Evolutionary conservation across 306 rosid genomes (phyloP).

Genomic region (Pachyrhizus erosus): DNA sequence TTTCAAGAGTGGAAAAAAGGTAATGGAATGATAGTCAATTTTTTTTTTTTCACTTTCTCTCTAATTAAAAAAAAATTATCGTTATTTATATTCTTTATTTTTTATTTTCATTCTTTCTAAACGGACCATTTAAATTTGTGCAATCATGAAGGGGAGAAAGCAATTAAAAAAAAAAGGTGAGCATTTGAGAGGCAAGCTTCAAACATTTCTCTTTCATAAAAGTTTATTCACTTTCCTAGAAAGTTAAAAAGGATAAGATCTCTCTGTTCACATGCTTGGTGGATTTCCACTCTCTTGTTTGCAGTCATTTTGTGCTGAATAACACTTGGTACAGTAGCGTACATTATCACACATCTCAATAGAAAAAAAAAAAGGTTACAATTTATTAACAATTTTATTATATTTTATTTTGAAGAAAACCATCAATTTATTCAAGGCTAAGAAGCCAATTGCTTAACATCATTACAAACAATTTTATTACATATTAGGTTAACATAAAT

Average conservation of each 20-base stretch:
- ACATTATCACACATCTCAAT: neutral
- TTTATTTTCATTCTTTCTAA: too few species aligned
- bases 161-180: neutral
- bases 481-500: neutral
- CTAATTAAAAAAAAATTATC: too few species aligned
- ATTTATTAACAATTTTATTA: neutral
- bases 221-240: neutral
- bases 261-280: neutral
- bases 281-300: neutral
- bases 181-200: neutral
- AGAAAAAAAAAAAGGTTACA: neutral
- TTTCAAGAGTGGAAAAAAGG: neutral
- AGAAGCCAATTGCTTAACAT: too few species aligned
- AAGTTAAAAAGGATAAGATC: constrained; percentile 10
- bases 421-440: too few species aligned
- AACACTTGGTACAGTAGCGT: neutral
- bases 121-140: too few species aligned
- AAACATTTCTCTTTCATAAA: neutral
- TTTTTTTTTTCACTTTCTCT: too few species aligned
- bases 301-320: neutral
- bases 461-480: neutral
- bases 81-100: too few species aligned
- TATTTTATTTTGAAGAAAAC: too few species aligned
- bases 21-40: too few species aligned
- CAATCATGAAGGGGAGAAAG: neutral